Conservation (phyloP, 305 asterid species). For the Andrographis paniculata region DNA sequence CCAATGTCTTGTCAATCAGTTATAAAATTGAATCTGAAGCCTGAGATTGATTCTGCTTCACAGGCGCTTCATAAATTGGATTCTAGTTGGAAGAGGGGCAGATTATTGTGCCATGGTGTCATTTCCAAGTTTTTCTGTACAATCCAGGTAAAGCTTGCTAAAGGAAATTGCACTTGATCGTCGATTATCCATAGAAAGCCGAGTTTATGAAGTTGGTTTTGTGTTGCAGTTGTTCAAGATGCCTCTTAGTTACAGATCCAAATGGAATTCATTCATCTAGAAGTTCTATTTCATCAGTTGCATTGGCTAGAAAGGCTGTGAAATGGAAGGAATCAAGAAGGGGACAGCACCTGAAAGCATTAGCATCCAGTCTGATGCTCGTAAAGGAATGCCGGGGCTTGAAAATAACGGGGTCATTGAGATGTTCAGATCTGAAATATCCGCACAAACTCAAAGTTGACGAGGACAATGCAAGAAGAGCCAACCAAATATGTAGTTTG, state of each 20-base stretch:
- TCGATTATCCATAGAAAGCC: too few relatives aligned
- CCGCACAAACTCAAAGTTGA: constrained; percentile 34
- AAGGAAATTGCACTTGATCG: constrained; percentile 1
- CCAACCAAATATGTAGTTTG: constrained; percentile 47
- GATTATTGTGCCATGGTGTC: constrained; percentile 33
- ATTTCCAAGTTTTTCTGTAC: constrained; percentile 29
- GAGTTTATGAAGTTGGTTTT: too few relatives aligned
- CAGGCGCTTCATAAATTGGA: constrained; percentile 19
- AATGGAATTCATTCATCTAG: constrained; percentile 28
- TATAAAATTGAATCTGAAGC: too few relatives aligned
- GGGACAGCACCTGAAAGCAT: constrained; percentile 34
- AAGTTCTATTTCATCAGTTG: constrained; percentile 23
- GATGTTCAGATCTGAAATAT: constrained; percentile 33
- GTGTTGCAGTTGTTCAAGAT: constrained; percentile 32
- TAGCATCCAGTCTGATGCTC: constrained; percentile 35
- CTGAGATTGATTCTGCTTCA: too few relatives aligned
- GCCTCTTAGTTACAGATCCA: constrained; percentile 35
- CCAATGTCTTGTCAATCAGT: too few relatives aligned
- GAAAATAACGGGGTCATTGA: constrained; percentile 41
- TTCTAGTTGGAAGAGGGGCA: constrained; percentile 18
- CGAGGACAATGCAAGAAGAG: constrained; percentile 37
- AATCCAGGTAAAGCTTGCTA: constrained; percentile 29
- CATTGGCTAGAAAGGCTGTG: constrained; percentile 31
- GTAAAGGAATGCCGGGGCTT: constrained; percentile 35
- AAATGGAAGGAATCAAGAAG: constrained; percentile 54